A percentile compares a stretch with the other conserved stretches of the same genome.
Conservation (phyloP, 2,329 filamentous ascomycete species). For the Calonectria henricotiae region DNA sequence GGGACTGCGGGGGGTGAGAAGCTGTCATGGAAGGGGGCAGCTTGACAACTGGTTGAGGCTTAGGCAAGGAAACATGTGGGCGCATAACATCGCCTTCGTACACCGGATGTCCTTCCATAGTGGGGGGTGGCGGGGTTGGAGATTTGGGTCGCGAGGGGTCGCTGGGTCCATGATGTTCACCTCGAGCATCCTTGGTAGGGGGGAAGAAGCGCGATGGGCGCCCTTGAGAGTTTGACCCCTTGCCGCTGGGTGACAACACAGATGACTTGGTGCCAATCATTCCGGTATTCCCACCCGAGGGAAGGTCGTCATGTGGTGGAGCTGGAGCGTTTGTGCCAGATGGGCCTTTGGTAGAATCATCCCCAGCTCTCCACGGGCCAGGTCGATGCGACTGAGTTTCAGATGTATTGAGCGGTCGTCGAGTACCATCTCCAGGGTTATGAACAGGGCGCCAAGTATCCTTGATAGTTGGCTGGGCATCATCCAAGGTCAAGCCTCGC, state of each 20-base stretch:
- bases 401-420: slow-evolving; percentile 49
- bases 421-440: slow-evolving; percentile 58
- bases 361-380: slow-evolving; percentile 56
- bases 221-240: slow-evolving; percentile 61
- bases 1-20: slow-evolving; percentile 49
- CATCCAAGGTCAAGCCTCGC: slow-evolving; percentile 63
- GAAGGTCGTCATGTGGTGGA: slow-evolving; percentile 47
- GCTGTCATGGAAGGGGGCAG: slow-evolving; percentile 74
- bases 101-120: slow-evolving; percentile 79
- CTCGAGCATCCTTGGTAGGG: slow-evolving; percentile 63
- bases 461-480: slow-evolving; percentile 66
- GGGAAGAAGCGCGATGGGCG: slow-evolving; percentile 77
- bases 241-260: slow-evolving; percentile 52
- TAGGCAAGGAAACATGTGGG: slow-evolving; percentile 81
- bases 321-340: slow-evolving; percentile 23
- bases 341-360: slow-evolving; percentile 42
- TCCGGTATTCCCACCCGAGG: slow-evolving; percentile 48
- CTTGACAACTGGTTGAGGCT: slow-evolving; percentile 82
- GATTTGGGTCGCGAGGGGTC: slow-evolving; percentile 68
- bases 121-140: slow-evolving; percentile 81
- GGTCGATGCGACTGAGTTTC: slow-evolving; percentile 53
- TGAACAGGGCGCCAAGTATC: slow-evolving; percentile 70
- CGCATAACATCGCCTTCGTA: slow-evolving; percentile 78
- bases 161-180: slow-evolving; percentile 57
- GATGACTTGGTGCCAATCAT: slow-evolving; percentile 50